Base-by-base conservation (phyloP, 2,329 filamentous ascomycete species). In the Pleochaeta shiraiana region DNA sequence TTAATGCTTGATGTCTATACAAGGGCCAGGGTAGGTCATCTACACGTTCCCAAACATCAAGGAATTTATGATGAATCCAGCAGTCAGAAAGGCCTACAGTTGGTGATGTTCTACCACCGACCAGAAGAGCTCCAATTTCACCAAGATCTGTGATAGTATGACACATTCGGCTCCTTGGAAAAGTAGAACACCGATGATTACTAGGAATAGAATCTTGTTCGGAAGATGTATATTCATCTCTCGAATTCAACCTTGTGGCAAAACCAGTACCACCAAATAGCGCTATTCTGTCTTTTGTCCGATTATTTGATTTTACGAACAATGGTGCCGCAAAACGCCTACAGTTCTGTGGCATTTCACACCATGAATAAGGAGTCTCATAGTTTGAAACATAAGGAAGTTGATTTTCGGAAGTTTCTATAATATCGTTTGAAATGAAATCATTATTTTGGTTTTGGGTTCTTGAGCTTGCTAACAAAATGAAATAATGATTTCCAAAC, bases 401-500 rank as follows among this genome's bases (percentile, higher is more conserved):
- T 14, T n/a, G 33, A 19, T 31, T 16, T 21, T 26, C 19, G 19
- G 16, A 21, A 12, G 4, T 21, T 31, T 9, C 28, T 21, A 5
- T 28, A n/a, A 31, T 9, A 3, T 1, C 3, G 16, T 4, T 19
- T 31, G 28, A 19, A 9, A 7, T n/a, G 7, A 24, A 24, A 24
- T 16, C 24, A 24, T 37, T 39, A 6, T 14, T 24, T 26, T 16
- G 26, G 19, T n/a, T 19, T 39, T 30, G 31, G 24, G 39, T 31
- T 34, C n/a, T 12, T 31, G 63, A 31, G 9, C 30, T 28, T 55
- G 63, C 53, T 11, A 33, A 21, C 9, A 95, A 78, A 53, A 96
- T 75, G 69, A 91, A 87, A 74, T 95, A 95, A 74, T 96, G 91
- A 37, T 84, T 84, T 1, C 82, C 83, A 73, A 95, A 95, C 0